Evolutionary conservation across 768 basidiomycete species (phyloP), one percentile per base, ranked within the genome.

Genomic region (Leccinum disarticulatum): DNA sequence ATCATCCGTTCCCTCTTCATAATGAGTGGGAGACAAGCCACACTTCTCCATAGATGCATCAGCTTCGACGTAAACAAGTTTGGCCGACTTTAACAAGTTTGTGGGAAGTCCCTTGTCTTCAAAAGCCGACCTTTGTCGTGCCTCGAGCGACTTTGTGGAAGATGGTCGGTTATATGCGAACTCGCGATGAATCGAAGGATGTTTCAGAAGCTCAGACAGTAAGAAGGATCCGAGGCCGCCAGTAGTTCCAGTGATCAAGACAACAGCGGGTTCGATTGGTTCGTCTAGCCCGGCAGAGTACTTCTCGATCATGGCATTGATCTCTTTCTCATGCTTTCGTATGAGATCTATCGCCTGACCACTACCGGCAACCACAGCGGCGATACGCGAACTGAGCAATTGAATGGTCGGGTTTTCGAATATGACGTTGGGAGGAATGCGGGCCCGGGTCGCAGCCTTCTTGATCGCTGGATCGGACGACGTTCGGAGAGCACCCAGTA

Each of bases 1-100:
- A 99, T 99, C 88, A 97, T 98, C 58, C 97, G 85, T 78, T 99
- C 97, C 2, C 96, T 96, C 77, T 98, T 98, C 74, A 99, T 33
- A 33, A 31, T 55, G 54, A 27, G 59, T 53, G 0, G 54, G 6
- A 28, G 68, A 57, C 46, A 80, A 46, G 3, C 78, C 79, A 2
- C 79, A 66, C 31, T 56, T 55, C 2, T 68, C 58, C 13, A 66
- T 38, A 11, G 70, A 52, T 1, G 70, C 63, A 56, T 80, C 72
- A 0, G 75, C 76, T 38, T 77, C 70, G 4, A 81, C 52, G 35
- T 73, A 72, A 2, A 70, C 66, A 3, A 81, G 55, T 55, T 79
- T 77, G 1, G 60, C 19, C 2, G 68, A 72, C 7, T 58, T 46
- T 38, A 77, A 58, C 6, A 78, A 57, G 0, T 59, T 49, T 1